Percentiles rank a stretch among this genome's conserved stretches.
Conservation (phyloP, 2,329 filamentous ascomycete species). For the Epichloe glyceriae region DNA sequence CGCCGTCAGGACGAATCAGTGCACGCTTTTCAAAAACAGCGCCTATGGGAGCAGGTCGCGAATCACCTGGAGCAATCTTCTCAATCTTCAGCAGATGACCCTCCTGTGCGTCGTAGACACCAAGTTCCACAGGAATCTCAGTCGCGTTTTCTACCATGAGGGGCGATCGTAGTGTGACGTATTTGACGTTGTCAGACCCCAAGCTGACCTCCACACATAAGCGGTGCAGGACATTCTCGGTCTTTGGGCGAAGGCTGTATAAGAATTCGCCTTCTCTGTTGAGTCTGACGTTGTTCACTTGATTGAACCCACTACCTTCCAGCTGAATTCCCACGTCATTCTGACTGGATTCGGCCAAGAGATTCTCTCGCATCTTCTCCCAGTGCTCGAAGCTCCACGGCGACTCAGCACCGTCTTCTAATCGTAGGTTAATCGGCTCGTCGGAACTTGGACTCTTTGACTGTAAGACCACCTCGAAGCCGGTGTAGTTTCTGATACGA, state of each 20-base stretch:
- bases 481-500: conserved; percentile 87
- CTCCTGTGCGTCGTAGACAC: conserved; percentile 76
- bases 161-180: conserved; percentile 88
- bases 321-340: conserved; percentile 72
- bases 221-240: conserved; percentile 73
- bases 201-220: conserved; percentile 85
- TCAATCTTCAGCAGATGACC: conserved; percentile 93
- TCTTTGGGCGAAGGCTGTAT: conserved; percentile 79
- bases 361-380: conserved; percentile 86
- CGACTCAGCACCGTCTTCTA: conserved; percentile 79
- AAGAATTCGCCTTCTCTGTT: conserved; percentile 90
- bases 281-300: conserved; percentile 73
- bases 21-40: conserved; percentile 82
- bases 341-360: conserved; percentile 70
- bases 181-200: conserved; percentile 93
- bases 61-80: conserved; percentile 87
- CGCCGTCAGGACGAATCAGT: conserved; percentile 80
- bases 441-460: conserved; percentile 55
- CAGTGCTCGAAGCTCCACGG: conserved; percentile 97
- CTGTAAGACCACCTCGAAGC: conserved; percentile 78
- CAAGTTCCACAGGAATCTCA: conserved; percentile 88
- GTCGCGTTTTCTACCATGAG: conserved; percentile 91
- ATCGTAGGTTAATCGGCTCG: conserved; percentile 58
- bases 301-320: conserved; percentile 89
- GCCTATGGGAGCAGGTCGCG: conserved; percentile 79